Base-by-base conservation (phyloP, 2,329 filamentous ascomycete genomes). In the Tolypocladium guangdongense region DNA sequence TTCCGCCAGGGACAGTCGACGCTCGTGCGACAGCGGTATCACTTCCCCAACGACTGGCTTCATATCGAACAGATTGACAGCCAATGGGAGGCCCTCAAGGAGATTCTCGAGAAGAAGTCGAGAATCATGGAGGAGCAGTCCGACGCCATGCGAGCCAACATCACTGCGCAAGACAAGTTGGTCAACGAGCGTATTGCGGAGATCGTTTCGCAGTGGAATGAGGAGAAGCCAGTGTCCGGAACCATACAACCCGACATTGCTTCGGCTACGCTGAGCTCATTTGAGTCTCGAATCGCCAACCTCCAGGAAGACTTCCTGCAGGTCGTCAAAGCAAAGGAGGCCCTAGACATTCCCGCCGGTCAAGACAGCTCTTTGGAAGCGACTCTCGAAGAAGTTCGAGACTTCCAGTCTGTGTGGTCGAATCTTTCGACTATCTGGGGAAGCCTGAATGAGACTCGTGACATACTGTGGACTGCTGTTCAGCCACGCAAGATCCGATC, bases 391-490 rank as follows among this genome's bases (percentile, higher is more conserved):
- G 93, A 99, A 71, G 90, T 99, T 2, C 90, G 95, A 57, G 93
- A 99, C 69, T 99, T 99, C 74, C 95, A 96, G 72, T 96, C 92
- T 22, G 93, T 99, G 11, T 99, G 93, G 93, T 88, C 92, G 35
- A 92, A 88, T 49, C 75, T 99, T 50, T 92, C 90, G 27, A 95
- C 91, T 7, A 96, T 99, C 57, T 99, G 93, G 93, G 88, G 89
- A 67, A 96, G 88, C 65, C 76, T 99, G 55, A 93, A 96, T 63
- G 92, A 97, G 63, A 86, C 96, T 18, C 84, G 90, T 33, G 95
- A 99, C 63, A 87, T 84, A 51, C 79, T 95, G 1, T 99, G 95
- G 95, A 95, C 87, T 54, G 96, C 89, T 64, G 88, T 99, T 1
- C 90, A 97, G 66, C 92, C 95, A 10, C 83, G 93, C 58, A 99